Evolutionary conservation across 2,329 filamentous ascomycete species (phyloP).

Genomic region (Xylaria sp.): DNA sequence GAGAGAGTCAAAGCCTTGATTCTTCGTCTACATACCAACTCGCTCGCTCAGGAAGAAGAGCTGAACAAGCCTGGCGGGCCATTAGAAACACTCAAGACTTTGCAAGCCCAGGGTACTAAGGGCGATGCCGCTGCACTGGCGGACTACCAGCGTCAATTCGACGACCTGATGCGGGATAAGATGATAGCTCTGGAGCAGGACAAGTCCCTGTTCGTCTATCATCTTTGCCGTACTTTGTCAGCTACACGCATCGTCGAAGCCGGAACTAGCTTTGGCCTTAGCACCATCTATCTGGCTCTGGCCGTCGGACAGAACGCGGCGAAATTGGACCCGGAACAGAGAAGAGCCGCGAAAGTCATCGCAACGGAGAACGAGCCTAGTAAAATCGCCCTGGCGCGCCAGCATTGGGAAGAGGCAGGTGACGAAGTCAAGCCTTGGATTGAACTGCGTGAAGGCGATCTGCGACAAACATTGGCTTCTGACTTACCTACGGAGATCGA

Average conservation of each 20-base stretch:
- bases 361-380: slow-evolving; percentile 67
- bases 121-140: slow-evolving; percentile 13
- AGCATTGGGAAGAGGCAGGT: slow-evolving; percentile 64
- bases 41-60: slow-evolving; percentile 30
- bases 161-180: slow-evolving; percentile 35
- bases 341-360: slow-evolving; percentile 58
- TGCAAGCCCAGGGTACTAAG: background rate
- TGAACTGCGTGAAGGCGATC: slow-evolving; percentile 66
- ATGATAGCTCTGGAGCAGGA: slow-evolving; percentile 31
- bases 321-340: slow-evolving; percentile 24
- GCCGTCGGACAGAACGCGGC: slow-evolving; percentile 58
- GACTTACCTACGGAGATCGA: slow-evolving; percentile 62
- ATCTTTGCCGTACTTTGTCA: slow-evolving; percentile 26
- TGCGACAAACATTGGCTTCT: slow-evolving; percentile 64
- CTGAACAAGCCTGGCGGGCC: slow-evolving; percentile 20
- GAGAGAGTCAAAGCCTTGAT: slow-evolving; percentile 29
- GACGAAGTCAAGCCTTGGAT: slow-evolving; percentile 60
- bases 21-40: slow-evolving; percentile 26
- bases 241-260: slow-evolving; percentile 48
- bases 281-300: slow-evolving; percentile 33
- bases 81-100: slow-evolving; percentile 5
- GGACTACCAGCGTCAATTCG: slow-evolving; percentile 27
- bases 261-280: slow-evolving; percentile 32
- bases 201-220: slow-evolving; percentile 29
- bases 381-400: slow-evolving; percentile 62